Conservation (phyloP, 352 stramenopile genomes). For the Globisporangium emineosum region DNA sequence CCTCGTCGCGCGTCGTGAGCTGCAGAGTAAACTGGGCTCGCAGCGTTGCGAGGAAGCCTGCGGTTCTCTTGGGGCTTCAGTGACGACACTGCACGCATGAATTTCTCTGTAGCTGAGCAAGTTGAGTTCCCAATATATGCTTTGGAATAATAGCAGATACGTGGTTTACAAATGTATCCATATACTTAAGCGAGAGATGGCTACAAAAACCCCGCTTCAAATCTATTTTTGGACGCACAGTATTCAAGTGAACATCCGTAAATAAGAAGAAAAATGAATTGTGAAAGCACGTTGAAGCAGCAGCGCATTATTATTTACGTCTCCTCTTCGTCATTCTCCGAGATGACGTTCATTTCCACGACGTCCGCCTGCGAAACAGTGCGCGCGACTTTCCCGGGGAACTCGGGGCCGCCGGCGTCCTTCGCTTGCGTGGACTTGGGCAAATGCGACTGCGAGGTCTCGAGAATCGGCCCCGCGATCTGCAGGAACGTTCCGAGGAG, state of each 20-base stretch:
- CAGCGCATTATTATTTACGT: too few species aligned
- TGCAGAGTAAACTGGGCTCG: not conserved
- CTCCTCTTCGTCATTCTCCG: constrained; percentile 76
- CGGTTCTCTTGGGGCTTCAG: not conserved
- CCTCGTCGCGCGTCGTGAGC: not conserved
- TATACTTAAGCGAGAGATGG: constrained; percentile 7
- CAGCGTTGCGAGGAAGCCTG: not conserved
- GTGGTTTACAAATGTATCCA: not conserved
- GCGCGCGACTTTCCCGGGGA: constrained; percentile 46
- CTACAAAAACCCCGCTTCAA: not conserved
- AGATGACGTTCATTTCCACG: constrained; percentile 82
- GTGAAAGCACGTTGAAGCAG: too few species aligned
- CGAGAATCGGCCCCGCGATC: constrained; percentile 87
- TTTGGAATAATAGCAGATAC: too few species aligned
- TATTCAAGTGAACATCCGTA: too few species aligned
- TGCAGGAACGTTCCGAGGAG: constrained; percentile 84
- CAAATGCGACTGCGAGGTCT: constrained; percentile 78
- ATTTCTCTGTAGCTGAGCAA: too few species aligned
- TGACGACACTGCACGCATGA: constrained; percentile 6
- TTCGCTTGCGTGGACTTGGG: constrained; percentile 43
- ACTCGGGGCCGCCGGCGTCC: constrained; percentile 53
- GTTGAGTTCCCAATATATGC: too few species aligned
- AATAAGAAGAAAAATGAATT: too few species aligned
- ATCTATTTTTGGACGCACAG: not conserved
- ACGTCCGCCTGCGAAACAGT: constrained; percentile 35